Percentiles rank a stretch among this genome's conserved stretches.
Conservation (phyloP, 257 asterid species). For the Solanum chilense region DNA sequence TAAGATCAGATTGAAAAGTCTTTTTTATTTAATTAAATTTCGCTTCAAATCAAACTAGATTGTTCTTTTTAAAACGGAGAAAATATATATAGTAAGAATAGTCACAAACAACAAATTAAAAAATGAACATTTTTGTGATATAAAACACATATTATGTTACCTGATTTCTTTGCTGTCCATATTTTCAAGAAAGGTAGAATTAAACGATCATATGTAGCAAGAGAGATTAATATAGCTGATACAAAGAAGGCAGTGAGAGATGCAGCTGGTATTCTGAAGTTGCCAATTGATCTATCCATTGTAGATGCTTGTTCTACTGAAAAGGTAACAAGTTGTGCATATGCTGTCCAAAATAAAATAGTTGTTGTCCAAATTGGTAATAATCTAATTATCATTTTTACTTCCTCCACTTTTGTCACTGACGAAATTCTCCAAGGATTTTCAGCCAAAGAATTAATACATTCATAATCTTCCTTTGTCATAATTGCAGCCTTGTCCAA, state of each 20-base stretch:
- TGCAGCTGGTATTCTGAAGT: conserved; percentile 31
- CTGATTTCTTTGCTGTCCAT: conserved; percentile 18
- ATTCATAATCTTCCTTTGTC: conserved; percentile 10
- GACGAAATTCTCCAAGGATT: conserved; percentile 28
- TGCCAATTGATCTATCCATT: conserved; percentile 18
- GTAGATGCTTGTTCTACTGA: conserved; percentile 39
- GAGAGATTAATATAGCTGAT: conserved; percentile 18
- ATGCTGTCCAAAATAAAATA: conserved; percentile 28
- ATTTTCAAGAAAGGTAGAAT: conserved; percentile 18
- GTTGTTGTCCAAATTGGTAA: conserved; percentile 35
- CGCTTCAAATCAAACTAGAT: background rate
- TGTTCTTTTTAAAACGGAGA: background rate
- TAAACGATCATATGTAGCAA: conserved; percentile 24
- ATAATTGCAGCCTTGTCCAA: conserved; percentile 40
- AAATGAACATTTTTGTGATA: background rate
- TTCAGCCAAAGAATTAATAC: background rate
- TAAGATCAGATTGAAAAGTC: background rate
- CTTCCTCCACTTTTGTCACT: conserved; percentile 34
- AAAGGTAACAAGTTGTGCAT: conserved; percentile 35
- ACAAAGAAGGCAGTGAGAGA: conserved; percentile 32
- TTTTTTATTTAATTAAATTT: too few species aligned
- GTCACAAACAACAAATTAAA: background rate
- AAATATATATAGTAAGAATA: background rate
- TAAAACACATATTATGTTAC: conserved; percentile 2
- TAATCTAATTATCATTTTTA: conserved; percentile 26